phyloP scores from a whole-genome alignment of 345 rosid genomes.

The Eucalyptus pauciflora region DNA sequence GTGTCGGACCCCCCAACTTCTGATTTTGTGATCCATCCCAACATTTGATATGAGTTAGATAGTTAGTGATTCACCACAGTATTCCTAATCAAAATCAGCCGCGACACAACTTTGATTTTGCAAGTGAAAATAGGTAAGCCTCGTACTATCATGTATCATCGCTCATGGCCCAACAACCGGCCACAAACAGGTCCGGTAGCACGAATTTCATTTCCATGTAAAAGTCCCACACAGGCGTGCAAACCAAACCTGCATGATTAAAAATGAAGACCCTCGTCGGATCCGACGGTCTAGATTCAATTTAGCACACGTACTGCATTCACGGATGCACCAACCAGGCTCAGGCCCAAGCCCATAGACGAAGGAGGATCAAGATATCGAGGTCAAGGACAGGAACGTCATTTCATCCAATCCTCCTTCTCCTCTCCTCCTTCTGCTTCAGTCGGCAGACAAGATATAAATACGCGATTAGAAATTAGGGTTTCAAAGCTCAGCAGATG shows the following conservation, averaged over 20 bases:
- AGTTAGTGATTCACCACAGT: background rate
- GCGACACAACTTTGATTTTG: background rate
- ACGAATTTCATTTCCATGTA: rapidly evolving
- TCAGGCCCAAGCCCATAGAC: background rate
- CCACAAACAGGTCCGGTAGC: background rate
- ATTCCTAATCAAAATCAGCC: background rate
- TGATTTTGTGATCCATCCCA: background rate
- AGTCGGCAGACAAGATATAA: background rate
- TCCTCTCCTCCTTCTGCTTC: background rate
- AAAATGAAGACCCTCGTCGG: background rate
- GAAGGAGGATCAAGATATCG: background rate
- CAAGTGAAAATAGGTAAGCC: background rate
- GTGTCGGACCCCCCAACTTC: background rate
- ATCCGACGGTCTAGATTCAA: background rate
- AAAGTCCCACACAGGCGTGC: too few species aligned
- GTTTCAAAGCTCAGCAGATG: background rate
- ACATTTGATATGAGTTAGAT: background rate
- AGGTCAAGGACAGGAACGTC: background rate
- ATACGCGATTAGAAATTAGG: background rate
- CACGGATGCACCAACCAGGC: background rate
- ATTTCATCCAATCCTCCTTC: background rate
- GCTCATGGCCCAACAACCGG: background rate
- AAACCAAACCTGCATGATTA: background rate
- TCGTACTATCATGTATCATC: background rate
- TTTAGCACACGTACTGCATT: background rate